A percentile compares a stretch with the other conserved stretches of the same genome.
phyloP scores from a whole-genome alignment of 257 asterid species.

The Capsicum baccatum region DNA sequence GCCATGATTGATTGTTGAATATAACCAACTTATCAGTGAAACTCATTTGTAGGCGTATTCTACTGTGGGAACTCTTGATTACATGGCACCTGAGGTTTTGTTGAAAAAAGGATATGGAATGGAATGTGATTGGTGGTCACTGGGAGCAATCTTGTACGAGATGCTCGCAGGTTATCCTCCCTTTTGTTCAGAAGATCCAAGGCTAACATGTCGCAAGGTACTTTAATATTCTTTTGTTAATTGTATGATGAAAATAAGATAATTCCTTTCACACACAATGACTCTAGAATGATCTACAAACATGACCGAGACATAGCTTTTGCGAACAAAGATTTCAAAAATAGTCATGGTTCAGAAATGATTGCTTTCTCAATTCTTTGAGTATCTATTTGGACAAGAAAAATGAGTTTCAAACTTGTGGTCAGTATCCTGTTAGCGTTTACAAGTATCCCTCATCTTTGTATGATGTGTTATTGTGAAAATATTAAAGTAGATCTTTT shows the following conservation, averaged over 20 bases:
- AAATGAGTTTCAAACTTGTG: slow-evolving; percentile 2
- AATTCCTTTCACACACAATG: neutral
- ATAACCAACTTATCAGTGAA: neutral
- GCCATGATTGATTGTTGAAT: neutral
- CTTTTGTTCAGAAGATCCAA: slow-evolving; percentile 95
- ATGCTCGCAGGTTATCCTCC: slow-evolving; percentile 98
- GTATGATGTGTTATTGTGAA: neutral
- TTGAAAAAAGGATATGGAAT: slow-evolving; percentile 94
- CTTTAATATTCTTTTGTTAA: slow-evolving; percentile 6
- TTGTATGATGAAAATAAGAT: neutral
- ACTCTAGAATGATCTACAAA: neutral
- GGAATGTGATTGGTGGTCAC: slow-evolving; percentile 99
- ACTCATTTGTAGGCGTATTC: slow-evolving; percentile 77
- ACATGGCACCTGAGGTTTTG: slow-evolving; percentile 97
- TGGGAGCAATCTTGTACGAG: slow-evolving; percentile 93
- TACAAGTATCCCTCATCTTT: slow-evolving; percentile 7
- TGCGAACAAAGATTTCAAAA: neutral
- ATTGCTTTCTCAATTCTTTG: neutral
- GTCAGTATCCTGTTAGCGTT: neutral
- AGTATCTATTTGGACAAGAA: neutral
- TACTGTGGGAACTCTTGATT: slow-evolving; percentile 96
- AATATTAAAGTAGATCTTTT: no score
- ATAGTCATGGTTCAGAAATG: neutral
- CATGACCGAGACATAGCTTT: neutral
- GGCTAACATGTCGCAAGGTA: slow-evolving; percentile 99